phyloP scores from a whole-genome alignment of 192 early-diverging fungal genomes.

The Bifiguratus adelaidae region DNA sequence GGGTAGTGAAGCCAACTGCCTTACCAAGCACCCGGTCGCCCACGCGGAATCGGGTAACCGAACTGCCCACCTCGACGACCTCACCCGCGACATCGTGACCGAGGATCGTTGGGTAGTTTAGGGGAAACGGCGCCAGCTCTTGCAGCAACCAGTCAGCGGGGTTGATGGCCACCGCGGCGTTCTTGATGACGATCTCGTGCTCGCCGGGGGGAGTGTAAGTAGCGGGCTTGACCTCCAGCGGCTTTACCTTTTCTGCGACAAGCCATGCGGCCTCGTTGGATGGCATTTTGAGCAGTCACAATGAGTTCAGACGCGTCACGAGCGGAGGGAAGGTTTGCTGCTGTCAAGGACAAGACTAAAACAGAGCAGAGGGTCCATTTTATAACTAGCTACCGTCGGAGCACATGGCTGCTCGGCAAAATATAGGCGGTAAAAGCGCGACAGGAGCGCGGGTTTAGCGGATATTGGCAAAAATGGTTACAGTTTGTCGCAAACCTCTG shows the following conservation, averaged over 20 bases:
- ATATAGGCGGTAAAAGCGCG: too few species aligned
- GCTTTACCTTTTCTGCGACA: neutral
- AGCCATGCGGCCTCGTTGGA: neutral
- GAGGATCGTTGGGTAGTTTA: neutral
- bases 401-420: too few species aligned
- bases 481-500: too few species aligned
- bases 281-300: too few species aligned
- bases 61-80: neutral
- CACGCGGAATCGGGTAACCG: slow-evolving; percentile 18
- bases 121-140: neutral
- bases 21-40: slow-evolving; percentile 37
- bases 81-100: neutral
- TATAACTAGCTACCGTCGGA: too few species aligned
- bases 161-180: slow-evolving; percentile 4
- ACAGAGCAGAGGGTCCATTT: too few species aligned
- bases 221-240: neutral
- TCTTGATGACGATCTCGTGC: slow-evolving; percentile 7
- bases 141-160: slow-evolving; percentile 1
- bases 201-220: slow-evolving; percentile 1
- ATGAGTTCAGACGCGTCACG: too few species aligned
- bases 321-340: too few species aligned
- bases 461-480: too few species aligned
- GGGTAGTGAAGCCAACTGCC: slow-evolving; percentile 19
- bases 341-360: too few species aligned
- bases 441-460: too few species aligned